Base-by-base conservation (phyloP, 1,284 basidiomycete genomes). In the Ustilago tritici region DNA sequence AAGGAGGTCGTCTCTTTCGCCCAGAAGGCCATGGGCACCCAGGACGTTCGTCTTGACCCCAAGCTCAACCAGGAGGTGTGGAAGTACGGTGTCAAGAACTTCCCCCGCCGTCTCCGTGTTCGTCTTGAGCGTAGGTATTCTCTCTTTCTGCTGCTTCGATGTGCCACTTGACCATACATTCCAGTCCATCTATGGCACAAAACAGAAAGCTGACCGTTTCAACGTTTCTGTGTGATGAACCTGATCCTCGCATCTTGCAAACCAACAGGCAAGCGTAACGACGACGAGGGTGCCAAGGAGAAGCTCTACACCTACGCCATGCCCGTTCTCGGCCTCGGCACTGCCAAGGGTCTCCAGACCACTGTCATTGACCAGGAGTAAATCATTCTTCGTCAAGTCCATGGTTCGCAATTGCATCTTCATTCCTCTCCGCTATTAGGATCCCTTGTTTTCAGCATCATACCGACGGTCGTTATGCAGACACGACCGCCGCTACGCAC, bases 211-310 rank as follows among this genome's bases (percentile, higher is more conserved):
- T 46, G 43, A 46, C n/a, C n/a, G 11, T 7, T 19, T 19, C 17
- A 9, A 8, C 14, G 8, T 6, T 19, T 46, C 17, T 46, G 8
- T 15, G 17, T 46, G 43, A 46, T 46, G n/a, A 46, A 46, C 11
- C n/a, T 46, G 43, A 46, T 46, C 43, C 10, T 46, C 1, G 43
- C 43, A 46, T 8, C n/a, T 46, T 19, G 7, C 19, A 46, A 46
- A 46, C 11, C 43, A 46, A 46, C n/a, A 46, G 43, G 43, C 74
- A 85, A 84, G 83, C 84, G 84, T 65, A 85, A 85, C 79, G 84
- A 85, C 78, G 84, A 85, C 78, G 84, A 85, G 80, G 81, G 82
- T 55, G 84, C 84, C 65, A 85, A 85, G 83, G 84, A 85, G 83
- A 84, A 83, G 81, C 83, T 85, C 55, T 85, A 84, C 82, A 84